Evolutionary conservation across 2,329 filamentous ascomycete genomes (phyloP).

Genomic region (Keithomyces neogunnii): DNA sequence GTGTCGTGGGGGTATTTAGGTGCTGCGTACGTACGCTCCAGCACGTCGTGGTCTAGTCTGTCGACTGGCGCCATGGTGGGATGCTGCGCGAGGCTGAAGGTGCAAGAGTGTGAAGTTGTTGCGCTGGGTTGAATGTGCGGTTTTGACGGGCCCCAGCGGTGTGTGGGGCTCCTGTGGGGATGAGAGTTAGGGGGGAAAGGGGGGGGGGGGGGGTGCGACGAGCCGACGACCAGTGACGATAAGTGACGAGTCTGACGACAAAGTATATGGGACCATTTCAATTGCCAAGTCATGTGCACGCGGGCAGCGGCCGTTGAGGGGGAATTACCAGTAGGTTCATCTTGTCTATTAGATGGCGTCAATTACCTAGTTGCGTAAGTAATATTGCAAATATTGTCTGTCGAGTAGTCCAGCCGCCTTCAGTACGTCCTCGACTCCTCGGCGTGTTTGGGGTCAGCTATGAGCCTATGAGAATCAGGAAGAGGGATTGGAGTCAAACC

Average conservation of each 20-base stretch:
- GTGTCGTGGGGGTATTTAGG: not conserved
- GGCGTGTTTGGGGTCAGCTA: slow-evolving; percentile 28
- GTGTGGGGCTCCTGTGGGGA: no score
- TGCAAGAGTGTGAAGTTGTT: not conserved
- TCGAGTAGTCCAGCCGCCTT: slow-evolving; percentile 36
- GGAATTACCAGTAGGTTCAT: no score
- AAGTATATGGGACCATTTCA: no score
- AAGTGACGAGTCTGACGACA: no score
- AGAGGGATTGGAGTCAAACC: slow-evolving; percentile 34
- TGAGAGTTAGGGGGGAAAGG: no score
- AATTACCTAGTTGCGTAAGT: slow-evolving; percentile 34
- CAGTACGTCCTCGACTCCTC: slow-evolving; percentile 33
- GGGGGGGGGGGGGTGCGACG: no score
- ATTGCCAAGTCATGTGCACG: no score
- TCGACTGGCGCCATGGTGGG: slow-evolving; percentile 33
- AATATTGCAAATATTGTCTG: slow-evolving; percentile 40
- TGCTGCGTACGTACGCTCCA: slow-evolving; percentile 28
- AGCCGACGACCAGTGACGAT: no score
- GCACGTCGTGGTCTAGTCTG: slow-evolving; percentile 25
- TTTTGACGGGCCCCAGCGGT: no score
- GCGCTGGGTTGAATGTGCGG: no score
- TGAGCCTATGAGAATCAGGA: slow-evolving; percentile 32
- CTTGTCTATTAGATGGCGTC: not conserved
- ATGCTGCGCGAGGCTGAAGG: not conserved
- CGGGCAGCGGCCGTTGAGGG: no score